Conservation (phyloP, 768 basidiomycete species). For the Glaciozyma antarctica region DNA sequence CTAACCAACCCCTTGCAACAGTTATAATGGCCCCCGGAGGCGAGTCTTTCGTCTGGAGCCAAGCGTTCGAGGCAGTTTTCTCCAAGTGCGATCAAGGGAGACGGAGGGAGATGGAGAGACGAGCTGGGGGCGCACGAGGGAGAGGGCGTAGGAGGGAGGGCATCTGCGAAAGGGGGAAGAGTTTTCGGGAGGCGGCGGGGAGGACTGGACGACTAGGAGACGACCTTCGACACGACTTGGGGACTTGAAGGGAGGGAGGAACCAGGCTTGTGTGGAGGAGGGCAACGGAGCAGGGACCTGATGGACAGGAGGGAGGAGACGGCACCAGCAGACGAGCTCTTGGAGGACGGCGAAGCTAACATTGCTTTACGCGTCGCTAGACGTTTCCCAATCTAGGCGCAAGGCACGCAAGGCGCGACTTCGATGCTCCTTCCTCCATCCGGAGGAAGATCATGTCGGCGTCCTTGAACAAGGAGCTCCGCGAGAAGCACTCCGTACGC, state of each 20-base stretch:
- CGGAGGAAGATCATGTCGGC: slow-evolving; percentile 98
- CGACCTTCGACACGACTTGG: too few relatives aligned
- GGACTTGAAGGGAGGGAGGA: too few relatives aligned
- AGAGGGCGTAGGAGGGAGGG: neutral
- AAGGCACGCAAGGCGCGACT: slow-evolving; percentile 98
- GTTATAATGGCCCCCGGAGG: slow-evolving; percentile 1
- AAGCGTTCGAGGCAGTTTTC: neutral
- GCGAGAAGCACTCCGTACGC: slow-evolving; percentile 79
- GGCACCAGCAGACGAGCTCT: neutral
- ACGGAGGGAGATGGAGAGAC: neutral
- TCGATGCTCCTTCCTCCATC: slow-evolving; percentile 83
- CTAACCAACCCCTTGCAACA: neutral
- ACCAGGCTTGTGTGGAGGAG: neutral
- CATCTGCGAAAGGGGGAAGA: neutral
- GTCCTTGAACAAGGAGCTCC: slow-evolving; percentile 86
- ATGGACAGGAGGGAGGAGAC: neutral
- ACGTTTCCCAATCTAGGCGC: slow-evolving; percentile 85
- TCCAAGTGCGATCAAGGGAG: neutral
- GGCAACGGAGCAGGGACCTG: neutral
- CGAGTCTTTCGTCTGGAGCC: neutral
- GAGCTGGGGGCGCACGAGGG: neutral
- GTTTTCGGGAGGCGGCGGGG: too few relatives aligned
- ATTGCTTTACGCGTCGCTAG: slow-evolving; percentile 43
- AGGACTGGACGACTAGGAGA: too few relatives aligned
- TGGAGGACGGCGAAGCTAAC: neutral